Conservation (phyloP, 371 early-diverging fungal genomes). For the Lichtheimia hyalospora region DNA sequence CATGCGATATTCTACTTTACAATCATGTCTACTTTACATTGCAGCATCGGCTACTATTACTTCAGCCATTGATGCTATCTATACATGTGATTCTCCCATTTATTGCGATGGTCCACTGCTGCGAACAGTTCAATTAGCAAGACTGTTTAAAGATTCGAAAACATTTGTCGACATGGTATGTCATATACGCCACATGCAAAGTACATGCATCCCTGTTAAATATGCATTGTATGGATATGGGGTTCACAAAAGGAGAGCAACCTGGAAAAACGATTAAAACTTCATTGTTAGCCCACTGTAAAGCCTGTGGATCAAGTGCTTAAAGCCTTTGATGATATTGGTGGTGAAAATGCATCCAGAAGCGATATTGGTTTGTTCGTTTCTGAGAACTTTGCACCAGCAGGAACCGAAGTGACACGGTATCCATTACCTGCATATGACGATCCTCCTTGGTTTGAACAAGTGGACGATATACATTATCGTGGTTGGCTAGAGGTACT, state of each 20-base stretch:
- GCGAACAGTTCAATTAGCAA: conserved; percentile 59
- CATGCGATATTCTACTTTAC: too few relatives aligned
- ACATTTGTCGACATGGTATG: conserved; percentile 64
- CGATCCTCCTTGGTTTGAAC: conserved; percentile 24
- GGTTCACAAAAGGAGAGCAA: too few relatives aligned
- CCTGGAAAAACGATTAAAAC: neutral
- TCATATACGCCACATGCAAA: neutral
- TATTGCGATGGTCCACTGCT: conserved; percentile 72
- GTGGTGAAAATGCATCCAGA: conserved; percentile 44
- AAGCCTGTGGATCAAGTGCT: conserved; percentile 57
- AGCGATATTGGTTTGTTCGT: conserved; percentile 55
- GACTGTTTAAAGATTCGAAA: conserved; percentile 70
- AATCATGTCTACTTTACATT: too few relatives aligned
- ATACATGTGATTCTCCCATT: conserved; percentile 61
- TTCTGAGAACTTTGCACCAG: conserved; percentile 55
- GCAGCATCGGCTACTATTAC: neutral
- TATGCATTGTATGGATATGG: too few relatives aligned
- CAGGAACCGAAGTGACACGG: conserved; percentile 15
- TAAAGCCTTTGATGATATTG: conserved; percentile 49
- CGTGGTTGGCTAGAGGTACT: conserved; percentile 53
- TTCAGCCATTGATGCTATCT: neutral
- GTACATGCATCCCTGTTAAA: neutral
- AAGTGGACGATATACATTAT: conserved; percentile 49
- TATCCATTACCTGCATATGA: neutral
- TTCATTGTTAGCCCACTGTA: conserved; percentile 52